Evolutionary conservation across 2,329 filamentous ascomycete genomes (phyloP), one percentile per base, ranked within the genome.

Genomic region (Botryotinia globosa): DNA sequence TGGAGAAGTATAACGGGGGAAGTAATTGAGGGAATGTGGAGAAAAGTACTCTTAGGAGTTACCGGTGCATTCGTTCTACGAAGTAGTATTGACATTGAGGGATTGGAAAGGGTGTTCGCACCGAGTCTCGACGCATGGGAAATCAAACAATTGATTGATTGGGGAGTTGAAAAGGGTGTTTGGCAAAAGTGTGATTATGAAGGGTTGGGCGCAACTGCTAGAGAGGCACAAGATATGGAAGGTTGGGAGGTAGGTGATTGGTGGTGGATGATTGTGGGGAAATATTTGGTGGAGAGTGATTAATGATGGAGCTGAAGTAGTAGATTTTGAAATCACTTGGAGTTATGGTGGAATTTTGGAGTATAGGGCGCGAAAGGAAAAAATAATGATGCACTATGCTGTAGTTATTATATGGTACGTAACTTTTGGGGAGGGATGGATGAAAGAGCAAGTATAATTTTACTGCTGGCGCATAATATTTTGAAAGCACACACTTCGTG

Each of bases 1-100:
- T 94, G 92, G 92, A 87, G 89, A 69, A 90, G 91, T 79, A 89
- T 94, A 74, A 88, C 91, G 74, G 89, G 88, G 12, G 83, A 86
- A 9, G 77, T 87, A 0, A 86, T 92, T 74, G 80, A 80, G n/a
- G 81, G 83, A 0, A 85, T 89, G 71, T 94, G 92, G 91, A 85
- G 87, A 71, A 86, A 89, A 75, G 85, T 91, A 18, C 80, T 93
- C 7, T 86, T 87, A 7, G 86, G 89, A 8, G 85, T 93, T 3
- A 83, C 89, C 48, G 89, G 92, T 74, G 83, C 87, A 44, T 81
- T 92, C 48, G 88, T 90, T 1, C 89, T 88, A 29, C 85, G 90
- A 72, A 88, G 91, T 0, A 87, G 89, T 0, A 83, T 88, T 75
- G 85, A 84, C 3, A 82, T 86, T 0, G 79, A 82, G 18, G 86